These are phyloP conservation scores for Rubia balearica DNA, from an alignment of 305 asterid genomes.

Conservation along the genomic window DNA sequence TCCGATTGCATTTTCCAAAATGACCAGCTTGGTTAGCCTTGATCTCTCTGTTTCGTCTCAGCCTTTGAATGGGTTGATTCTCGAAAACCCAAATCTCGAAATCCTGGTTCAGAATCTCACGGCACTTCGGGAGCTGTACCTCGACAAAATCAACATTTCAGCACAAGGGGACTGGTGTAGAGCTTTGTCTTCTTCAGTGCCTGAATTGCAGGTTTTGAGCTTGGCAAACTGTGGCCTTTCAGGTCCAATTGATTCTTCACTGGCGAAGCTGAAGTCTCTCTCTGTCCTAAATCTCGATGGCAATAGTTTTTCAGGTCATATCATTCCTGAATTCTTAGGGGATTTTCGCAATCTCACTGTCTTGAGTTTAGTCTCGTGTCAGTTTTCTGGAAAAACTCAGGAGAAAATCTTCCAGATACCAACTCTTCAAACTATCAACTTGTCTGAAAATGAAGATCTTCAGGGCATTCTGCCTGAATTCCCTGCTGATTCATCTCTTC, in stretches of 20 bases:
- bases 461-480: conserved; percentile 54
- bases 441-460: conserved; percentile 35
- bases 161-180: conserved; percentile 33
- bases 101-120: conserved; percentile 28
- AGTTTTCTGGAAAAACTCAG: conserved; percentile 38
- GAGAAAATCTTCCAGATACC: conserved; percentile 36
- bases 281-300: conserved; percentile 39
- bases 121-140: conserved; percentile 36
- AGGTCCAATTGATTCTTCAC: conserved; percentile 35
- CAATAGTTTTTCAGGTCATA: conserved; percentile 34
- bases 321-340: conserved; percentile 31
- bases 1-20: conserved; percentile 33
- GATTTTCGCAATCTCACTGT: conserved; percentile 36
- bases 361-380: conserved; percentile 28
- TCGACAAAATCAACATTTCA: conserved; percentile 44
- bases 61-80: conserved; percentile 1
- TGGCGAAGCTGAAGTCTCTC: conserved; percentile 36
- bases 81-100: conserved; percentile 33
- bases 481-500: conserved; percentile 36
- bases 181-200: conserved; percentile 30
- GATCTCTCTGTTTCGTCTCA: conserved; percentile 38
- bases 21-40: conserved; percentile 44
- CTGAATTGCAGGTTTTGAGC: conserved; percentile 47
- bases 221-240: conserved; percentile 31
- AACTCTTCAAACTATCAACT: conserved; percentile 36